Evolutionary conservation across 202 grass and related monocot genomes (phyloP).

Genomic region (Elaeis oleifera): DNA sequence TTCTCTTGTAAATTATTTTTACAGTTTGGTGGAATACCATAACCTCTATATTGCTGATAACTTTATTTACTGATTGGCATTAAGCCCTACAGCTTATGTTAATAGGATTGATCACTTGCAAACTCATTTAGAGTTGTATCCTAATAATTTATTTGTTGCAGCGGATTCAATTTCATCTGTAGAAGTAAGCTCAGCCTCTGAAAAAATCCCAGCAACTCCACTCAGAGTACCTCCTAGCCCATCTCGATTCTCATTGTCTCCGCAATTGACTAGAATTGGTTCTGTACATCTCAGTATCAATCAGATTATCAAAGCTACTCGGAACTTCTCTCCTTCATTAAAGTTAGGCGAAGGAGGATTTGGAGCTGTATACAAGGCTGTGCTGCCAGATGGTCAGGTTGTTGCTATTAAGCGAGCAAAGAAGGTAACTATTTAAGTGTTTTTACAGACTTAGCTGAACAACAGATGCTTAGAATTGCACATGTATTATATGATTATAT

Average conservation of each 20-base stretch:
- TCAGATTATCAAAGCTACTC: slow-evolving; percentile 77
- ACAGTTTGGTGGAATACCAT: too few relatives aligned
- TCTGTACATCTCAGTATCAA: slow-evolving; percentile 52
- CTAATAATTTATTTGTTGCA: slow-evolving; percentile 31
- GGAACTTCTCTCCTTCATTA: slow-evolving; percentile 63
- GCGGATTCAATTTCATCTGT: slow-evolving; percentile 58
- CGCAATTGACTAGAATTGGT: slow-evolving; percentile 53
- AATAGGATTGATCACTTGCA: neutral
- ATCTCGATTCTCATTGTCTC: slow-evolving; percentile 75
- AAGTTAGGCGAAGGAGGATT: slow-evolving; percentile 91
- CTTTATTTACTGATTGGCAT: neutral
- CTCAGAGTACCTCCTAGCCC: slow-evolving; percentile 80
- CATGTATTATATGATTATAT: neutral
- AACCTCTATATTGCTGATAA: too few relatives aligned
- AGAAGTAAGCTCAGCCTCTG: slow-evolving; percentile 63
- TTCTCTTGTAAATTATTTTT: too few relatives aligned
- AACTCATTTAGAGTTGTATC: neutral
- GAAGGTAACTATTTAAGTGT: slow-evolving; percentile 51
- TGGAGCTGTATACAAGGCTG: slow-evolving; percentile 71
- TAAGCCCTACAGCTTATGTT: neutral
- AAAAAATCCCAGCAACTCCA: slow-evolving; percentile 57
- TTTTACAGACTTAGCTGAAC: neutral
- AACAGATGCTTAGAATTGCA: neutral
- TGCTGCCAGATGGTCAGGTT: slow-evolving; percentile 55
- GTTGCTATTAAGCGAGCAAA: slow-evolving; percentile 87